Evolutionary conservation across 2,329 filamentous ascomycete species (phyloP).

Genomic region (Podosphaera xanthii): DNA sequence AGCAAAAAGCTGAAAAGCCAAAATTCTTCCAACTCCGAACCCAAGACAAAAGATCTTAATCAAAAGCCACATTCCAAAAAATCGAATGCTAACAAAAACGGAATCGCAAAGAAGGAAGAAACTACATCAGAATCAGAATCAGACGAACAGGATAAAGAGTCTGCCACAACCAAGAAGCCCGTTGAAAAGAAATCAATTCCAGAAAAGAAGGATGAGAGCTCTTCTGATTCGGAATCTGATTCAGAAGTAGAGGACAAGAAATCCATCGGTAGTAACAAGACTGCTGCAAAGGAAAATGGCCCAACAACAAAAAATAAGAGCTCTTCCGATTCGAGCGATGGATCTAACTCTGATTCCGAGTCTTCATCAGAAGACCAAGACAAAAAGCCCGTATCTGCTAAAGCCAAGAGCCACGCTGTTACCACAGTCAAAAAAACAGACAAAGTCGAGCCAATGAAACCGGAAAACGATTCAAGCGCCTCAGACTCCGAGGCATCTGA

Average conservation of each 20-base stretch:
- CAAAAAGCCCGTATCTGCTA: not conserved
- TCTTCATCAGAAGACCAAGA: not conserved
- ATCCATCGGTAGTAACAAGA: no score
- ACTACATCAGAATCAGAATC: not conserved
- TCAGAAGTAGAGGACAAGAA: not conserved
- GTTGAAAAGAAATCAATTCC: no score
- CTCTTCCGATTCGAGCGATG: no score
- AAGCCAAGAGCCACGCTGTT: not conserved
- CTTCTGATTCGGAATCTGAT: not conserved
- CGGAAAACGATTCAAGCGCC: not conserved
- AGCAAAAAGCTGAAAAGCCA: conserved; percentile 16
- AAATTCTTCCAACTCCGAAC: conserved; percentile 11
- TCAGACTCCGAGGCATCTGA: conserved; percentile 5
- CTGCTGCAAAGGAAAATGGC: no score
- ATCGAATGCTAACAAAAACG: not conserved
- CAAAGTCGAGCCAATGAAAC: not conserved
- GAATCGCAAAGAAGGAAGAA: not conserved
- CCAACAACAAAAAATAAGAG: no score
- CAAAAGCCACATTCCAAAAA: not conserved
- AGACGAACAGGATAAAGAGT: not conserved
- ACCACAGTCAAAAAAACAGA: not conserved
- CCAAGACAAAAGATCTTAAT: conserved; percentile 16
- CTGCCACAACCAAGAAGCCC: no score
- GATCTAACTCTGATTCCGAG: not conserved
- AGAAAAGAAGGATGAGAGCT: no score